Conservation (phyloP, 78 protist genomes). For the Trichosphaerium sp. region DNA sequence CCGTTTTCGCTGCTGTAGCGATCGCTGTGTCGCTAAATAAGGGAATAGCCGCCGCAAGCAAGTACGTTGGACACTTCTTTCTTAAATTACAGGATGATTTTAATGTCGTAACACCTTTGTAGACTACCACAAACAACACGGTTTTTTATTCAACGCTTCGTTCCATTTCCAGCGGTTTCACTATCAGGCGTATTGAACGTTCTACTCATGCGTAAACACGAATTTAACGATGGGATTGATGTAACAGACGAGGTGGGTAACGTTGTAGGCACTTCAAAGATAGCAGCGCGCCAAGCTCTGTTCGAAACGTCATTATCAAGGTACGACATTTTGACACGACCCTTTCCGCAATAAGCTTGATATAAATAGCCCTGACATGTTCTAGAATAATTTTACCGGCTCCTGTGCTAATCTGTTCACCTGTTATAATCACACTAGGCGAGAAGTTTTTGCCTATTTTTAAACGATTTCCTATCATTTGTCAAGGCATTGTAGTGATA, state of each 20-base stretch:
- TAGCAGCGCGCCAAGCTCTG: slow-evolving; percentile 3
- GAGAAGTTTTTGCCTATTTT: not conserved
- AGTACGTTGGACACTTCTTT: too few species aligned
- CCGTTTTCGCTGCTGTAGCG: too few species aligned
- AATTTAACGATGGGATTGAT: not conserved
- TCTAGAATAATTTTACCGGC: slow-evolving; percentile 9
- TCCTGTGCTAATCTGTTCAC: slow-evolving; percentile 19
- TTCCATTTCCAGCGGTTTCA: slow-evolving; percentile 13
- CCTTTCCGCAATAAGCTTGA: not conserved
- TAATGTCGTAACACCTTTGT: too few species aligned
- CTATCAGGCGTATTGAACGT: slow-evolving; percentile 4
- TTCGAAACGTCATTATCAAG: slow-evolving; percentile 3
- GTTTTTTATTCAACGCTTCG: too few species aligned
- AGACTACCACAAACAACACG: too few species aligned
- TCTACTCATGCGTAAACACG: not conserved
- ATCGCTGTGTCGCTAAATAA: too few species aligned
- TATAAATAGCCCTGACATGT: too few species aligned
- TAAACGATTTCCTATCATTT: not conserved
- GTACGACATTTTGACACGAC: not conserved
- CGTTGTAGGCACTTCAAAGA: not conserved
- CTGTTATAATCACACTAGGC: slow-evolving; percentile 1
- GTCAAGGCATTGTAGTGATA: not conserved
- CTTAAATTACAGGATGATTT: too few species aligned
- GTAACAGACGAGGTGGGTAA: slow-evolving; percentile 4
- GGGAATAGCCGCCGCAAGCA: too few species aligned